Percentiles rank a stretch among this genome's conserved stretches.
phyloP scores from a whole-genome alignment of 2,329 filamentous ascomycete species.

The Claviceps fusiformis region DNA sequence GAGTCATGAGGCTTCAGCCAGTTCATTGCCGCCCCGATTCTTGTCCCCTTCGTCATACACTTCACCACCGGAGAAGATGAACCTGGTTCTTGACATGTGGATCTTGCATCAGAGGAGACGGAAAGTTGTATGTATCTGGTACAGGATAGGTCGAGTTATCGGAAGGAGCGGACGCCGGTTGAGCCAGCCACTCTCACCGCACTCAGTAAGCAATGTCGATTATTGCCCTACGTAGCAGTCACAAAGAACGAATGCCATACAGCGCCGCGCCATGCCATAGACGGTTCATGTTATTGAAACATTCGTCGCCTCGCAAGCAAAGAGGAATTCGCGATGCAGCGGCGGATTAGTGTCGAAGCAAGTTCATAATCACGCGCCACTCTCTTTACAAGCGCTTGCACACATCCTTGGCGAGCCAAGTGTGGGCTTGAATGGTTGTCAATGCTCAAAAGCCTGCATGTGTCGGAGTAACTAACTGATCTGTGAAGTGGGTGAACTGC shows the following conservation, averaged over 20 bases:
- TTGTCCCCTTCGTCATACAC: no score
- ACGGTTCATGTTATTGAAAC: background rate
- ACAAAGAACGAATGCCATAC: background rate
- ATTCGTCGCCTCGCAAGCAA: background rate
- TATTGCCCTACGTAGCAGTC: background rate
- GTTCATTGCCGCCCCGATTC: no score
- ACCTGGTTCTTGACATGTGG: no score
- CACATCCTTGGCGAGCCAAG: background rate
- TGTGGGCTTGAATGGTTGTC: background rate
- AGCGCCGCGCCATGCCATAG: background rate
- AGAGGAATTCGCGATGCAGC: no score
- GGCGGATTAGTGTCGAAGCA: background rate
- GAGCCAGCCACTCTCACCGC: background rate
- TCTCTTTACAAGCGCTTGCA: background rate
- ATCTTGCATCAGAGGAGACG: no score
- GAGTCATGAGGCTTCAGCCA: fast-evolving
- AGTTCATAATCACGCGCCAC: background rate
- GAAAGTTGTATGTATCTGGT: no score
- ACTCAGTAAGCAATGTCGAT: background rate
- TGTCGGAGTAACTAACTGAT: background rate
- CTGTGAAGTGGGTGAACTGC: background rate
- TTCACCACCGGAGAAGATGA: no score
- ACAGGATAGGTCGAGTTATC: no score
- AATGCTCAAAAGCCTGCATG: background rate
- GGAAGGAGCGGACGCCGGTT: background rate